Base-by-base conservation (phyloP, 2,329 filamentous ascomycete species). In the Hymenoscyphus scutula region DNA sequence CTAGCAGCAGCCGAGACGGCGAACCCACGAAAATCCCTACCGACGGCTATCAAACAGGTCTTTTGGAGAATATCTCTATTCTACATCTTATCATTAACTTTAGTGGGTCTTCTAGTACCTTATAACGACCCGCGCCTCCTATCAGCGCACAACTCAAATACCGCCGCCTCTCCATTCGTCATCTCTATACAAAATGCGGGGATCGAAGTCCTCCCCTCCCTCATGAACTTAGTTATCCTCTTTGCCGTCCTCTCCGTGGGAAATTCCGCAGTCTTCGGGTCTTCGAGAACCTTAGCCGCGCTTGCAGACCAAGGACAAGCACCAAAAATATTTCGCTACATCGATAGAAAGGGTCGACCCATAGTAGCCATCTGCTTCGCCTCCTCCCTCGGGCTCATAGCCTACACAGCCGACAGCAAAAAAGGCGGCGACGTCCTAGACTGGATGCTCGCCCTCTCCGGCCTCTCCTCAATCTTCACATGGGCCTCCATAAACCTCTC, bases 191-290 rank as follows among this genome's bases (percentile, higher is more conserved):
- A 89, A 68, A 89, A 92, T 66, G 92, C 92, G 1, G 89, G 91
- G 8, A 96, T 97, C 70, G 78, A 84, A 51, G 88, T 89, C 1
- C 83, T 97, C 2, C 91, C 92, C 1, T 93, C 90, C 0, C 84
- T 97, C 60, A 96, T 97, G 89, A 97, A 98, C 76, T 87, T 86
- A n/a, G 92, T 97, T 64, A 97, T 97, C 74, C 86, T 97, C 73
- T 86, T 96, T 65, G 89, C 93, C 23, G 92, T 97, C 25, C 79
- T 97, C 25, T 96, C 91, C 0, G 93, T 97, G 64, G 92, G 92
- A 62, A 97, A 97, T 76, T 94, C 91, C 6, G 88, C 92, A 65
- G 89, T 97, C 64, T 98, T 96, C 71, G 94, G 92, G 38, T 94
- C 91, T 27, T 96, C 91, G 1, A 88, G 94, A 70, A 97, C 93